These are phyloP conservation scores for Fusarium torulosum DNA, from an alignment of 2,329 filamentous ascomycete species.

Conservation along the genomic window DNA sequence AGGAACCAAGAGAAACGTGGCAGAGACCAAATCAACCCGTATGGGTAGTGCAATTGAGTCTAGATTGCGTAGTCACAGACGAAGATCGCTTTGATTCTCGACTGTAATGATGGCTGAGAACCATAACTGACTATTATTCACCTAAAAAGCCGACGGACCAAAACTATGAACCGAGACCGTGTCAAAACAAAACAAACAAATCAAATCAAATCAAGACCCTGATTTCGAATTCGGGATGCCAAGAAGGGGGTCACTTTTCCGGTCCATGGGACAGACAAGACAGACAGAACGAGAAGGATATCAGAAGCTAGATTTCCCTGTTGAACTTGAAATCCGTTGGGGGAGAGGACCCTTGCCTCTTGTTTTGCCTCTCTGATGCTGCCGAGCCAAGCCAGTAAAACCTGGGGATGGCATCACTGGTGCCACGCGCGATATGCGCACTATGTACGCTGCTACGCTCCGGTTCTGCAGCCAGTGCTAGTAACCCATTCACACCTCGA, in stretches of 20 bases:
- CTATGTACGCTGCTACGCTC: constrained; percentile 35
- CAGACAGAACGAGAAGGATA: constrained; percentile 14
- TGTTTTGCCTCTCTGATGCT: constrained; percentile 8
- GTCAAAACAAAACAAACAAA: not conserved
- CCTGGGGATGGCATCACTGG: constrained; percentile 44
- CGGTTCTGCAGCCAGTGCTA: constrained; percentile 23
- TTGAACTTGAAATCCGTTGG: constrained; percentile 34
- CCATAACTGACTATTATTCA: constrained; percentile 28
- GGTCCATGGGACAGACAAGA: constrained; percentile 25
- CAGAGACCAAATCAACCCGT: constrained; percentile 21
- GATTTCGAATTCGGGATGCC: constrained; percentile 31
- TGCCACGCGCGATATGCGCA: constrained; percentile 46
- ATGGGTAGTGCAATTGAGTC: constrained; percentile 9
- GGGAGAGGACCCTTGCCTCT: constrained; percentile 25
- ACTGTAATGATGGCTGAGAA: constrained; percentile 34
- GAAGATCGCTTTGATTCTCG: constrained; percentile 5
- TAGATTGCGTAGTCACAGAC: constrained; percentile 31
- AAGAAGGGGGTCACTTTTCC: constrained; percentile 31
- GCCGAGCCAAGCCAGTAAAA: constrained; percentile 39
- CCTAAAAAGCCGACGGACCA: constrained; percentile 21
- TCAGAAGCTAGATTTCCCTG: constrained; percentile 26
- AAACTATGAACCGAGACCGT: constrained; percentile 33
- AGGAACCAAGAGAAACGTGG: constrained; percentile 32
- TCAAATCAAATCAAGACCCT: constrained; percentile 20
- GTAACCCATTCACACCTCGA: constrained; percentile 43